phyloP scores from a whole-genome alignment of 495 filamentous ascomycete genomes.

The Neurospora sp. region DNA sequence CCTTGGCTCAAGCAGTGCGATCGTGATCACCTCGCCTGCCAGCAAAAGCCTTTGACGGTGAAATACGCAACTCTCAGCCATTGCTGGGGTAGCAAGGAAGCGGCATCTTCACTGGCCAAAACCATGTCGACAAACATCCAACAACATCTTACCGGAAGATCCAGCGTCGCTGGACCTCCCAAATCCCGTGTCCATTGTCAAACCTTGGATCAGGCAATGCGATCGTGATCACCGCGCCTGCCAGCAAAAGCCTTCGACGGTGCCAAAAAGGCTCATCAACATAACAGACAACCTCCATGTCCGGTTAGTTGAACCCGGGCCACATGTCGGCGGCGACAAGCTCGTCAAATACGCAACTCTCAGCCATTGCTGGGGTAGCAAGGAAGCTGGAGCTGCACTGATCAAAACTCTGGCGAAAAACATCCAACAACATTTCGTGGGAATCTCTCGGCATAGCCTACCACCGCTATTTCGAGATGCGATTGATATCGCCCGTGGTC shows the following conservation, averaged over 20 bases:
- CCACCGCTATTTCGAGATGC: background rate
- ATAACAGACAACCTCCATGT: background rate
- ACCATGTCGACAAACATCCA: background rate
- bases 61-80: slow-evolving; percentile 3
- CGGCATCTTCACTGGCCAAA: background rate
- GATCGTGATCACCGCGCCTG: background rate
- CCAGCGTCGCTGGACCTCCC: background rate
- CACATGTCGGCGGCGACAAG: background rate
- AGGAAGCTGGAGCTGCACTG: background rate
- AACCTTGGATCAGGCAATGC: background rate
- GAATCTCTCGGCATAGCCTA: too few species aligned
- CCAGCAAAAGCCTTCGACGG: background rate
- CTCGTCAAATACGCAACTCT: slow-evolving; percentile 1
- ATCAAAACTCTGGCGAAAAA: background rate
- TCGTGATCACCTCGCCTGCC: background rate
- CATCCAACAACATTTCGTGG: background rate
- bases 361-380: slow-evolving; percentile 1
- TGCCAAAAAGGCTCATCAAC: background rate
- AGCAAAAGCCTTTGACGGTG: background rate
- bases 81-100: background rate
- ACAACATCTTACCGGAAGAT: background rate
- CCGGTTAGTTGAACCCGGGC: background rate
- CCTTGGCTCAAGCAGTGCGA: slow-evolving; percentile 1
- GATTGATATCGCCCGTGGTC: background rate
- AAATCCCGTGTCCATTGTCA: background rate